Evolutionary conservation across 768 basidiomycete species (phyloP).

Genomic region (Naganishia vaughanmartiniae): DNA sequence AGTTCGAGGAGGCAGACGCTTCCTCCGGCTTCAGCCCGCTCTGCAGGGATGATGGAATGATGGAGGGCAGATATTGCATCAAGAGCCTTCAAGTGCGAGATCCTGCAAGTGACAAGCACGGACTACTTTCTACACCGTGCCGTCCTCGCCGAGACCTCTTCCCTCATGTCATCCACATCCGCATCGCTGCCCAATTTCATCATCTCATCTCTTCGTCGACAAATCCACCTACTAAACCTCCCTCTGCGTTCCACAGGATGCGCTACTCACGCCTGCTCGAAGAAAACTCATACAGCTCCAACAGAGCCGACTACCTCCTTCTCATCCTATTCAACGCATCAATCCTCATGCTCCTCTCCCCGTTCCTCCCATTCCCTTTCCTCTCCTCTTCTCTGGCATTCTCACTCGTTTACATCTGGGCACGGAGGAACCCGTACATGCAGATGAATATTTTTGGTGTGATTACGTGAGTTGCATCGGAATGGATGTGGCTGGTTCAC

Average conservation of each 20-base stretch:
- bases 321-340: slow-evolving; percentile 76
- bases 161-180: too few species aligned
- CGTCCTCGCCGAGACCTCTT: too few species aligned
- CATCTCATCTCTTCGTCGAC: too few species aligned
- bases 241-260: slow-evolving; percentile 63
- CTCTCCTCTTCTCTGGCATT: slow-evolving; percentile 89
- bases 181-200: too few species aligned
- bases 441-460: slow-evolving; percentile 96
- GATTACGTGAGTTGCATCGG: slow-evolving; percentile 58
- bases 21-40: too few species aligned
- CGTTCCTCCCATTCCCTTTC: slow-evolving; percentile 86
- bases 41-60: too few species aligned
- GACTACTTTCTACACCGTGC: too few species aligned
- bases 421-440: slow-evolving; percentile 84
- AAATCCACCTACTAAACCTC: neutral
- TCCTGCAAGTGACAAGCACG: too few species aligned
- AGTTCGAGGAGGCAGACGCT: too few species aligned
- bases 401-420: slow-evolving; percentile 96
- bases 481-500: neutral
- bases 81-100: too few species aligned
- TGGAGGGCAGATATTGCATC: too few species aligned
- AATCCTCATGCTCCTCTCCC: slow-evolving; percentile 83
- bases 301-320: slow-evolving; percentile 93
- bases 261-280: slow-evolving; percentile 94
- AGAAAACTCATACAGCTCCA: slow-evolving; percentile 89